phyloP scores from a whole-genome alignment of 805 yeast genomes.

The Candida jianshihensis region DNA sequence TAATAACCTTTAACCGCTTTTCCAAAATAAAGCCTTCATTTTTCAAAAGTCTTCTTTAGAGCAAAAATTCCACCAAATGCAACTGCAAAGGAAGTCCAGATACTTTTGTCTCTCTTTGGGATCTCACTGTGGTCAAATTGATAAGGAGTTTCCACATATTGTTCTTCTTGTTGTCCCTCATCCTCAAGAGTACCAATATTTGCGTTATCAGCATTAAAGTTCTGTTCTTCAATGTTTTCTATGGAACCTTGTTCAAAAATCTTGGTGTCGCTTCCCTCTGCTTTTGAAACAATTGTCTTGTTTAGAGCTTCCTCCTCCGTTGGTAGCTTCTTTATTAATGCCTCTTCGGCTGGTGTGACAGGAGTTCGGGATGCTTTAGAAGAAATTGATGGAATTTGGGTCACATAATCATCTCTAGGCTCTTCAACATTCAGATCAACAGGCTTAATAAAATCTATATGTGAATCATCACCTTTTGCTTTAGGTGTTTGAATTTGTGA shows the following conservation, averaged over 20 bases:
- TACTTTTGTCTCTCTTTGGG: slow-evolving; percentile 19
- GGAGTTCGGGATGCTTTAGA: slow-evolving; percentile 38
- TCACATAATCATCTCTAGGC: slow-evolving; percentile 42
- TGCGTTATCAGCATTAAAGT: background rate
- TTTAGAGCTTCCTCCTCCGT: slow-evolving; percentile 6
- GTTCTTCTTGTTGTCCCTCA: slow-evolving; percentile 3
- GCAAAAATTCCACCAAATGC: slow-evolving; percentile 25
- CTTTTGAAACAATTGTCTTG: slow-evolving; percentile 18
- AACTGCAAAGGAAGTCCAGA: slow-evolving; percentile 20
- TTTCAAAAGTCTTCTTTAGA: slow-evolving; percentile 7
- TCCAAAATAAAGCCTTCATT: too few species aligned
- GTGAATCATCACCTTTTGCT: slow-evolving; percentile 52
- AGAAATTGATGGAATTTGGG: slow-evolving; percentile 37
- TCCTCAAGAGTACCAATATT: slow-evolving; percentile 1
- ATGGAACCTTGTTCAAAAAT: slow-evolving; percentile 17
- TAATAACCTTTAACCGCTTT: too few species aligned
- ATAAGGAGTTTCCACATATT: slow-evolving; percentile 13
- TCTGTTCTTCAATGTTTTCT: slow-evolving; percentile 11
- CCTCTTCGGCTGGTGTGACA: slow-evolving; percentile 23
- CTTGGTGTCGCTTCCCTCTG: slow-evolving; percentile 19
- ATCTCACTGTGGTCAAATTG: slow-evolving; percentile 12
- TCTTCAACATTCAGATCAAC: slow-evolving; percentile 29
- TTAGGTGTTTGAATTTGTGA: slow-evolving; percentile 16
- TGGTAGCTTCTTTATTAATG: slow-evolving; percentile 4
- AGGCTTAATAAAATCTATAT: slow-evolving; percentile 47